A percentile compares a stretch with the other conserved stretches of the same genome.
These are phyloP conservation scores for Fraxinus albicans DNA, from an alignment of 305 asterid species.

Conservation along the genomic window DNA sequence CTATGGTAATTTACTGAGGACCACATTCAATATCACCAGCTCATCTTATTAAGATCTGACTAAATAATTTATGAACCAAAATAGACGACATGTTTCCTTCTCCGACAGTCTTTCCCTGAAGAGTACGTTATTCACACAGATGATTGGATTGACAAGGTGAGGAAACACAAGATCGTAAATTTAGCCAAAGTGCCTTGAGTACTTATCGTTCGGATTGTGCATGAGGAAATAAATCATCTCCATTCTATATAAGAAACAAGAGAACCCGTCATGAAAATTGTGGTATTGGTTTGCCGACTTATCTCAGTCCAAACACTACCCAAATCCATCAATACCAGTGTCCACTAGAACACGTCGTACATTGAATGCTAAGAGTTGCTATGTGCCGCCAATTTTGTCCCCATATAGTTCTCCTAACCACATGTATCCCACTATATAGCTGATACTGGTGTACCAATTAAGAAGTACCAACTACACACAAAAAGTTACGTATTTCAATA, in stretches of 20 bases:
- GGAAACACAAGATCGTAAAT: background rate
- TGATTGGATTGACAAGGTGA: background rate
- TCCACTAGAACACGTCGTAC: background rate
- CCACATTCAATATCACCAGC: slow-evolving; percentile 9
- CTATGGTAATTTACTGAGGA: background rate
- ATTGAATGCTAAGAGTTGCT: background rate
- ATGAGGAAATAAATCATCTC: background rate
- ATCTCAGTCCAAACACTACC: background rate
- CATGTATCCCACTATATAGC: background rate
- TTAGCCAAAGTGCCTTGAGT: background rate
- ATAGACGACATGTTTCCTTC: background rate
- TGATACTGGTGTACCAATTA: background rate
- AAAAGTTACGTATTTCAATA: background rate
- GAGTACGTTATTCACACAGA: background rate
- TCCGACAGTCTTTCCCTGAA: background rate
- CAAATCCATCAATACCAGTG: no score
- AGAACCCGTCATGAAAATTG: background rate
- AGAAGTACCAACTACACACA: background rate
- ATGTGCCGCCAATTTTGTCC: background rate
- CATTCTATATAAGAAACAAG: background rate
- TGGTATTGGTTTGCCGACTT: background rate
- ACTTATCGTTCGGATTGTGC: background rate
- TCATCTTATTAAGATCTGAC: slow-evolving; percentile 1
- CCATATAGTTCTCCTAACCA: slow-evolving; percentile 11
- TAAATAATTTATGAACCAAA: background rate